Conservation (phyloP, 192 early-diverging fungal genomes). For the Neocallimastix lanati region DNA sequence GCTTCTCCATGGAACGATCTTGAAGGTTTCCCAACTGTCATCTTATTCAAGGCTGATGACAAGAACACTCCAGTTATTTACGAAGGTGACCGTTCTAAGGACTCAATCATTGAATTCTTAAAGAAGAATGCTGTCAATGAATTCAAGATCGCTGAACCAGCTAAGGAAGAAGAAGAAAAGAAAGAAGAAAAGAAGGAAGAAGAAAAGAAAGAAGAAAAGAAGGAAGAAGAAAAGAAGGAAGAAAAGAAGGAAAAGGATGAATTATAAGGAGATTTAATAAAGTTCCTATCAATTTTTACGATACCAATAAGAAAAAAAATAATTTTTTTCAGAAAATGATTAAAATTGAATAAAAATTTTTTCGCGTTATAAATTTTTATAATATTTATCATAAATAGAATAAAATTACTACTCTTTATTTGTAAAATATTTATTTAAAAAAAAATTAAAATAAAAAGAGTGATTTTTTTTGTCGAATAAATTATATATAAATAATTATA, state of each 20-base stretch:
- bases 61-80: slow-evolving; percentile 62
- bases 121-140: slow-evolving; percentile 46
- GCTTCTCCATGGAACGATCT: slow-evolving; percentile 27
- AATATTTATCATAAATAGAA: too few relatives aligned
- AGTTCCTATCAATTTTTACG: too few relatives aligned
- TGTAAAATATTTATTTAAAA: too few relatives aligned
- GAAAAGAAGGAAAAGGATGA: neutral
- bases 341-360: too few relatives aligned
- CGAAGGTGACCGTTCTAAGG: slow-evolving; percentile 62
- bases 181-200: neutral
- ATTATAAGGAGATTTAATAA: neutral
- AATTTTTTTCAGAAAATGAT: too few relatives aligned
- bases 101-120: slow-evolving; percentile 60
- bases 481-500: too few relatives aligned
- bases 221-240: neutral
- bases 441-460: too few relatives aligned
- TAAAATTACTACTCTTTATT: too few relatives aligned
- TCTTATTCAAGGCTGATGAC: slow-evolving; percentile 66
- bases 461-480: too few relatives aligned
- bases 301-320: too few relatives aligned
- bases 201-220: neutral
- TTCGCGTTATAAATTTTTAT: too few relatives aligned
- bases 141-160: slow-evolving; percentile 4
- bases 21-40: slow-evolving; percentile 88
- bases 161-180: neutral